Base-by-base conservation (phyloP, 2,329 filamentous ascomycete genomes). In the Curvularia hawaiiensis region DNA sequence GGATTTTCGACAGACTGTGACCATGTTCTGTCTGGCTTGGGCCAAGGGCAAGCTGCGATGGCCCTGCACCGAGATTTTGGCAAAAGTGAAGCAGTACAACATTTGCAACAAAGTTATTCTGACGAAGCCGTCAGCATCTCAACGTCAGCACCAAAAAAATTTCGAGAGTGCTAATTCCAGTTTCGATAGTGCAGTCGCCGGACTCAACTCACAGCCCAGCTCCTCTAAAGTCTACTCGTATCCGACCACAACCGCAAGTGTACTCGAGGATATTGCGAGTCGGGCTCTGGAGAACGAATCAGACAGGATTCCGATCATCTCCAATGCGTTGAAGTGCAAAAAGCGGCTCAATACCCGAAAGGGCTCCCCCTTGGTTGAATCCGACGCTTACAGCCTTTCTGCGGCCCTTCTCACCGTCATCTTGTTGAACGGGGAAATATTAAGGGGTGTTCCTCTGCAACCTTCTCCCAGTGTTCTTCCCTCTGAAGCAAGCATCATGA, bases 1-100 rank as follows among this genome's bases (percentile, higher is more conserved):
- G 6, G 35, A 50, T 12, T 63, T 68, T 28, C 56, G 60, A 35
- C 40, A 59, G 39, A 43, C 56, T 24, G 63, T 60, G 14, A 68
- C 66, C 0, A 56, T 59, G 52, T 68, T 67, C 24, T 63, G 58
- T 22, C 16, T 63, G 30, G 63, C 66, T 16, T 58, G 35, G 24
- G 11, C 28, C 6, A 50, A 60, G n/a, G 38, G 33, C 20, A 18
- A 44, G 10, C 12, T 26, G 2, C 44, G 43, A 8, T 56, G 54
- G 62, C 56, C 59, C 3, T 22, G 46, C 16, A 53, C 28, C 1
- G 57, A 65, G 20, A 62, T 67, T 2, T 28, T 69, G 24, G 38
- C 41, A 24, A 67, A 64, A 40, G 51, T 53, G 6, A 66, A 64
- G 52, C 63, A 67, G 41, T 69, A 69, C 55, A 65, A 65, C 16